phyloP scores from a whole-genome alignment of 2,329 filamentous ascomycete genomes.

The Colletotrichum karsti region DNA sequence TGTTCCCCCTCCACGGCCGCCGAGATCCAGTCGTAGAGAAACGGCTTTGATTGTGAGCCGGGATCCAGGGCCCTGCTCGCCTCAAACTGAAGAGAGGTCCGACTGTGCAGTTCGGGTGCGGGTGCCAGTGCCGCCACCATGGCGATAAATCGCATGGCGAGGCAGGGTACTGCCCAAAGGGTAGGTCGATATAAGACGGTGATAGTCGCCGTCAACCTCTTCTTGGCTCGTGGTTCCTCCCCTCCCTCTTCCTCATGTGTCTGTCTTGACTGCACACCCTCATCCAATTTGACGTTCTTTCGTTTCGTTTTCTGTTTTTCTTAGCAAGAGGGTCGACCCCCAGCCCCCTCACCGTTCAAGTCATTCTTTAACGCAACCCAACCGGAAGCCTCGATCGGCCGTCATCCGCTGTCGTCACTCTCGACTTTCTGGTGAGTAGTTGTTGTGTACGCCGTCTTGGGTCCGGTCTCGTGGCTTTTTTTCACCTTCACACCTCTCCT shows the following conservation, averaged over 20 bases:
- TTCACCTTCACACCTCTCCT: slow-evolving; percentile 6
- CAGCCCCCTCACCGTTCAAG: background rate
- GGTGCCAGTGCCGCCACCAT: slow-evolving; percentile 23
- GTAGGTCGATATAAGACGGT: slow-evolving; percentile 29
- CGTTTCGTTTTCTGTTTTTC: slow-evolving; percentile 11
- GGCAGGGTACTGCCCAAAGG: slow-evolving; percentile 20
- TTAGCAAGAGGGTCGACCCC: slow-evolving; percentile 2
- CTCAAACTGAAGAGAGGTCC: slow-evolving; percentile 13
- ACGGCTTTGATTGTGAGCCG: background rate
- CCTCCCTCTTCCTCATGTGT: slow-evolving; percentile 10
- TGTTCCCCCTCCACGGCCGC: background rate
- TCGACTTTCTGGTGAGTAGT: slow-evolving; percentile 15
- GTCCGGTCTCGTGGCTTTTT: slow-evolving; percentile 19
- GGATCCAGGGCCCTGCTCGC: slow-evolving; percentile 17
- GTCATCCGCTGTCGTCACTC: slow-evolving; percentile 29
- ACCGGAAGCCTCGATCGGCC: slow-evolving; percentile 18
- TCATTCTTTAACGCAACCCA: slow-evolving; percentile 2
- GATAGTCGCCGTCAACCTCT: slow-evolving; percentile 23
- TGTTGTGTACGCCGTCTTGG: background rate
- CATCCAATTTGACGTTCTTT: slow-evolving; percentile 19
- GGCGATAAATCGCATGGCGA: slow-evolving; percentile 18
- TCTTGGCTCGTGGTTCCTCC: background rate
- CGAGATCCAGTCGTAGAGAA: slow-evolving; percentile 21
- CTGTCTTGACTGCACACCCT: slow-evolving; percentile 24
- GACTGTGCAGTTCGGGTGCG: slow-evolving; percentile 7